A percentile compares a stretch with the other conserved stretches of the same genome.
Conservation (phyloP, 306 rosid species). For the Acacia acuminata region DNA sequence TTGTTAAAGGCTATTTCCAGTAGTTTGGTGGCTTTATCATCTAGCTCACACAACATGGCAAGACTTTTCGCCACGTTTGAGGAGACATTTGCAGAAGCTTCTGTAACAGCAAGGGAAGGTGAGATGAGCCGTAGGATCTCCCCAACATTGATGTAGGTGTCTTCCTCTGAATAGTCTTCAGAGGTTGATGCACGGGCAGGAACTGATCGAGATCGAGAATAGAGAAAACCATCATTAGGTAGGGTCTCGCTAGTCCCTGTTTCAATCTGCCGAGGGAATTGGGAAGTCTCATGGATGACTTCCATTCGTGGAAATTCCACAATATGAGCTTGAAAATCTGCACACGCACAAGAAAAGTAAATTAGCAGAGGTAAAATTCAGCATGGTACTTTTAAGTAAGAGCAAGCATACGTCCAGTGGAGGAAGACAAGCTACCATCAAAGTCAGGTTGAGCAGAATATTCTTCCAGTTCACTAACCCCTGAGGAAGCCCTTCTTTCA, state of each 20-base stretch:
- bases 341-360: background rate
- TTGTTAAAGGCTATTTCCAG: constrained; percentile 15
- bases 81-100: background rate
- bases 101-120: background rate
- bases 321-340: background rate
- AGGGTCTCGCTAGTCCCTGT: background rate
- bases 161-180: background rate
- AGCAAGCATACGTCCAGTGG: background rate
- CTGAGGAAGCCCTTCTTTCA: background rate
- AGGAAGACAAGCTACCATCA: background rate
- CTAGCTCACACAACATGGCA: background rate
- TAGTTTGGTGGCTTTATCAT: background rate
- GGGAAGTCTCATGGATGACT: background rate
- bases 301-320: background rate
- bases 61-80: background rate
- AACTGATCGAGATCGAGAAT: background rate
- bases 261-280: background rate
- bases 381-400: background rate
- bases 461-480: background rate
- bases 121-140: background rate
- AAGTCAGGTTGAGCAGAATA: background rate
- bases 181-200: background rate
- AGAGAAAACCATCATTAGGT: background rate
- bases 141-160: background rate
- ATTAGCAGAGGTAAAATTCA: background rate